phyloP scores from a whole-genome alignment of 805 yeast species.

The Komagataella phaffii region DNA sequence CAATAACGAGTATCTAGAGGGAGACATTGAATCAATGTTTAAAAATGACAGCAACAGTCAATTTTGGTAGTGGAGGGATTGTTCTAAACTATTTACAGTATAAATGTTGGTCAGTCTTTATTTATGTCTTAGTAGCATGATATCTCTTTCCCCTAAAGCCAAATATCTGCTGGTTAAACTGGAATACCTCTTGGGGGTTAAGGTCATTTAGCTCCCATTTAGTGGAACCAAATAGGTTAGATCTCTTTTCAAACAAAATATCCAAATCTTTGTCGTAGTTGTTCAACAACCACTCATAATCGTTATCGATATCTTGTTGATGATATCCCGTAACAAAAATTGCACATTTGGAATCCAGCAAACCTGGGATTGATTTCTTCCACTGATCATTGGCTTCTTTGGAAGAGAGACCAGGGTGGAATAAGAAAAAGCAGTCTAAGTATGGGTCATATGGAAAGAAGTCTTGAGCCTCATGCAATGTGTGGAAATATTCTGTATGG shows the following conservation, averaged over 20 bases:
- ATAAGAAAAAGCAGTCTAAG: slow-evolving; percentile 79
- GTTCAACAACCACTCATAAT: slow-evolving; percentile 54
- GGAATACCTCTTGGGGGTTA: slow-evolving; percentile 88
- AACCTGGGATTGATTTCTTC: slow-evolving; percentile 74
- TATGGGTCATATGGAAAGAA: slow-evolving; percentile 98
- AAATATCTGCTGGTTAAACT: slow-evolving; percentile 78
- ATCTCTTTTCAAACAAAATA: slow-evolving; percentile 58
- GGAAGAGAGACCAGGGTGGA: slow-evolving; percentile 91
- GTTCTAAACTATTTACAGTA: neutral
- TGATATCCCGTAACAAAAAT: slow-evolving; percentile 85
- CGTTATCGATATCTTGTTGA: slow-evolving; percentile 54
- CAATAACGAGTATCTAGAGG: neutral
- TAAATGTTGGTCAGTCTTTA: neutral
- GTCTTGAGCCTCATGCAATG: slow-evolving; percentile 81
- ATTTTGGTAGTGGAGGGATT: neutral
- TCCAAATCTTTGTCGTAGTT: slow-evolving; percentile 70
- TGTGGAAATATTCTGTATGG: slow-evolving; percentile 88
- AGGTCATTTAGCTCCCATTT: slow-evolving; percentile 91
- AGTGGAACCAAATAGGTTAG: slow-evolving; percentile 70
- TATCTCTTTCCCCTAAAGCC: slow-evolving; percentile 95
- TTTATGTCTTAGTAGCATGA: slow-evolving; percentile 40
- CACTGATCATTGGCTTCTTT: slow-evolving; percentile 70
- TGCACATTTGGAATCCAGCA: slow-evolving; percentile 89
- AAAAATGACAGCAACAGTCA: neutral
- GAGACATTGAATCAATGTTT: neutral